Evolutionary conservation across 371 early-diverging fungal genomes (phyloP).

Genomic region (Smittium culicis): DNA sequence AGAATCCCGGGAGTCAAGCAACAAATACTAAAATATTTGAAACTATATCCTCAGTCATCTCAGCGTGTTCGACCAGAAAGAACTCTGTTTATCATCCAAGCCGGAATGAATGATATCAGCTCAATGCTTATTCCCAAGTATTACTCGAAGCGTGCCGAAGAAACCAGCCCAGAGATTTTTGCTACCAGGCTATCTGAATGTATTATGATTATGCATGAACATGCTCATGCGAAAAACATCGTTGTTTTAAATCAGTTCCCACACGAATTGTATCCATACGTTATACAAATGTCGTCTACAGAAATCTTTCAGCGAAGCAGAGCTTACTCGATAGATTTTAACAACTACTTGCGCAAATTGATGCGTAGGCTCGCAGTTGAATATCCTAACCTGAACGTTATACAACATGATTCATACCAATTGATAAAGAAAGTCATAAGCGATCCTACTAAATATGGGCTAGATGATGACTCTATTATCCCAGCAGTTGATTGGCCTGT

Average conservation of each 20-base stretch:
- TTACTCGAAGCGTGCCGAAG: not conserved
- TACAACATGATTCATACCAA: not conserved
- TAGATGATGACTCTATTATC: slow-evolving; percentile 6
- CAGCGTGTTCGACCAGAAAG: not conserved
- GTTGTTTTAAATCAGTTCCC: slow-evolving; percentile 8
- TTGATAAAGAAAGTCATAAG: not conserved
- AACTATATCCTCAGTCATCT: slow-evolving; percentile 1
- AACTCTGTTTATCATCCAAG: slow-evolving; percentile 11
- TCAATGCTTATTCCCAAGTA: slow-evolving; percentile 1
- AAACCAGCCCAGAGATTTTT: not conserved
- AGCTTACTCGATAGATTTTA: not conserved
- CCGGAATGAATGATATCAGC: slow-evolving; percentile 5
- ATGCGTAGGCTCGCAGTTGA: not conserved
- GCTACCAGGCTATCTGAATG: slow-evolving; percentile 2
- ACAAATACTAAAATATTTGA: slow-evolving; percentile 11
- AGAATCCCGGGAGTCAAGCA: slow-evolving; percentile 10
- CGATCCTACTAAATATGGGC: slow-evolving; percentile 5
- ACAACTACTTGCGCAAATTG: not conserved
- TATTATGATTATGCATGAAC: slow-evolving; percentile 6
- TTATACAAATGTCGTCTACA: slow-evolving; percentile 8
- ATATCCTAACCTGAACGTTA: slow-evolving; percentile 6
- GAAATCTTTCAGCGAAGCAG: not conserved
- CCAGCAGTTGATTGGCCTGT: slow-evolving; percentile 5
- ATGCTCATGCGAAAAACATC: slow-evolving; percentile 11
- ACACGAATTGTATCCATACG: slow-evolving; percentile 6